Conservation (phyloP, 148 eudicot species). For the Euryodendron excelsum region DNA sequence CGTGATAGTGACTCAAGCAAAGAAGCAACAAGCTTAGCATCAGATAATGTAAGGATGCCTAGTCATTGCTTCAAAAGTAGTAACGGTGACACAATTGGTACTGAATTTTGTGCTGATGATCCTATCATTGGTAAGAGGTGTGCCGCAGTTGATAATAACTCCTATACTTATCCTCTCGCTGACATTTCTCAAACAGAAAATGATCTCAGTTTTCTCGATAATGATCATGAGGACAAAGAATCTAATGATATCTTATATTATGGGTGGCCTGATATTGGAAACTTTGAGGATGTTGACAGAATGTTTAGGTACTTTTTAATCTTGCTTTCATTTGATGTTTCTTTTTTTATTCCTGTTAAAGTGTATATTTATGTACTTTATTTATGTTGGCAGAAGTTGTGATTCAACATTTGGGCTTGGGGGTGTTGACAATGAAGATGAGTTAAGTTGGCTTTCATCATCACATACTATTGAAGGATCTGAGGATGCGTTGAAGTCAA, state of each 20-base stretch:
- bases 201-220: slow-evolving; percentile 50
- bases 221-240: slow-evolving; percentile 45
- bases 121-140: slow-evolving; percentile 33
- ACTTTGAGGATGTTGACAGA: slow-evolving; percentile 88
- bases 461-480: slow-evolving; percentile 58
- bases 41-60: slow-evolving; percentile 34
- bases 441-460: slow-evolving; percentile 64
- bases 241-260: slow-evolving; percentile 58
- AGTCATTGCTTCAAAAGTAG: slow-evolving; percentile 33
- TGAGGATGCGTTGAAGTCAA: slow-evolving; percentile 45
- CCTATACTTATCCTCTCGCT: slow-evolving; percentile 43
- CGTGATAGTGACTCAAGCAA: slow-evolving; percentile 32
- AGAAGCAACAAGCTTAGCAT: slow-evolving; percentile 34
- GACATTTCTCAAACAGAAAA: slow-evolving; percentile 45
- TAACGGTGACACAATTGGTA: slow-evolving; percentile 27
- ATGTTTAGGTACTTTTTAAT: slow-evolving; percentile 71
- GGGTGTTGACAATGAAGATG: slow-evolving; percentile 51
- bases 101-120: slow-evolving; percentile 44
- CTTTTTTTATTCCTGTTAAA: not conserved
- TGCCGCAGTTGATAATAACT: slow-evolving; percentile 38
- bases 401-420: slow-evolving; percentile 83
- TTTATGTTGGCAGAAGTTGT: slow-evolving; percentile 53
- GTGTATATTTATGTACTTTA: not conserved
- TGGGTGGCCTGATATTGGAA: slow-evolving; percentile 77
- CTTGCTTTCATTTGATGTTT: slow-evolving; percentile 1